These are phyloP conservation scores for Fusarium sp. DNA, from an alignment of 2,329 filamentous ascomycete species.

Conservation along the genomic window DNA sequence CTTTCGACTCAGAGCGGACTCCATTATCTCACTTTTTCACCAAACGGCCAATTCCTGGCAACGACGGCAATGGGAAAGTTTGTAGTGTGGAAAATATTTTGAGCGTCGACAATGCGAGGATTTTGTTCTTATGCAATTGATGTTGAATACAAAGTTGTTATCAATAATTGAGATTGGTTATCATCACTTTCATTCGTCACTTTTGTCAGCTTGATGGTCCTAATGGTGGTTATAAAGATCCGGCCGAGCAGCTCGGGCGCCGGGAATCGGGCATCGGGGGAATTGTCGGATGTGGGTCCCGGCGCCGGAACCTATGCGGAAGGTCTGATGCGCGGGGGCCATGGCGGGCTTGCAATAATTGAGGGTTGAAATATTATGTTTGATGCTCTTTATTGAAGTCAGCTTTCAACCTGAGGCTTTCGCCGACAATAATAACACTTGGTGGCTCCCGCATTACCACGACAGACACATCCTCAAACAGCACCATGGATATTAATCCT, in stretches of 20 bases:
- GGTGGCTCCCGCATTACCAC: neutral
- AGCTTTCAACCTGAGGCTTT: neutral
- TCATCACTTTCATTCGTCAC: too few species aligned
- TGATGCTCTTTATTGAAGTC: neutral
- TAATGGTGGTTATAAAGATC: too few species aligned
- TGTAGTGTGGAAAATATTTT: too few species aligned
- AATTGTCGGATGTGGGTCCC: constrained; percentile 3
- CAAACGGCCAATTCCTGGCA: too few species aligned
- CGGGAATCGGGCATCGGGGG: constrained; percentile 1
- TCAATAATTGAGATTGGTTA: too few species aligned
- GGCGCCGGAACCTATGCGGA: neutral
- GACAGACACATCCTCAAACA: neutral
- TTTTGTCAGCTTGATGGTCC: too few species aligned
- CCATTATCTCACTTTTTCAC: neutral
- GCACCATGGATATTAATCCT: too few species aligned
- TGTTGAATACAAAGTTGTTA: too few species aligned
- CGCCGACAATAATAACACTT: neutral
- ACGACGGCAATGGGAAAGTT: too few species aligned
- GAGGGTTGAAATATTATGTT: neutral
- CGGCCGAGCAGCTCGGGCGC: neutral
- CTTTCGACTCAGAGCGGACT: neutral
- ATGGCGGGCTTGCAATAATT: neutral
- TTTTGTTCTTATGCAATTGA: too few species aligned
- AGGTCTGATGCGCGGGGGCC: neutral
- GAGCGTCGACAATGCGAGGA: too few species aligned